These are phyloP conservation scores for Colletotrichum higginsianum DNA, from an alignment of 2,329 filamentous ascomycete genomes.

Conservation along the genomic window DNA sequence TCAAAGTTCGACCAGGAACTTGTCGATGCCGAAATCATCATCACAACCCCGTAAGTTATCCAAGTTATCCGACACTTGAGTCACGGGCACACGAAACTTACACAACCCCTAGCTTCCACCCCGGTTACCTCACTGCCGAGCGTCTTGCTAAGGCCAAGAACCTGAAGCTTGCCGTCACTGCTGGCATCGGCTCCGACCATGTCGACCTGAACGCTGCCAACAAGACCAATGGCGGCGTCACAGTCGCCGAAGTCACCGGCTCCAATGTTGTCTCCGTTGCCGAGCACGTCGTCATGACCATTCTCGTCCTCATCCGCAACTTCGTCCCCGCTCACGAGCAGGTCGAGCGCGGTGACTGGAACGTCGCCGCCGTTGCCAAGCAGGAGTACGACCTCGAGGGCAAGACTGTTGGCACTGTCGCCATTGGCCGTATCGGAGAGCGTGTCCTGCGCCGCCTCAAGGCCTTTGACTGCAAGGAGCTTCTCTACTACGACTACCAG, in stretches of 20 bases:
- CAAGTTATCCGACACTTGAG: not conserved
- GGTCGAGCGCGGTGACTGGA: slow-evolving; percentile 90
- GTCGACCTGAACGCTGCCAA: slow-evolving; percentile 97
- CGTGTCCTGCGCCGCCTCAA: slow-evolving; percentile 96
- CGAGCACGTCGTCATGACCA: slow-evolving; percentile 99
- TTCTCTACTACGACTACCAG: slow-evolving; percentile 99
- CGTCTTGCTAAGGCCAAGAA: slow-evolving; percentile 99
- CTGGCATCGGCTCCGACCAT: slow-evolving; percentile 98
- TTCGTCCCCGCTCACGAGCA: slow-evolving; percentile 98
- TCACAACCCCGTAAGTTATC: slow-evolving; percentile 87
- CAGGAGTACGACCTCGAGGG: slow-evolving; percentile 97
- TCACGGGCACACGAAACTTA: slow-evolving; percentile 1
- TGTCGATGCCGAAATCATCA: slow-evolving; percentile 97
- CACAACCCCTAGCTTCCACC: slow-evolving; percentile 82
- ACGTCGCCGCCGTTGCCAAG: slow-evolving; percentile 96
- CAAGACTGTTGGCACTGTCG: slow-evolving; percentile 98
- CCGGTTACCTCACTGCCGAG: slow-evolving; percentile 96
- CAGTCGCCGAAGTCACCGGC: slow-evolving; percentile 97
- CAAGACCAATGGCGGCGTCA: slow-evolving; percentile 97
- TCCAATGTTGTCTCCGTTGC: slow-evolving; percentile 99
- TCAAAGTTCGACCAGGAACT: slow-evolving; percentile 96
- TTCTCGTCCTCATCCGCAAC: slow-evolving; percentile 95
- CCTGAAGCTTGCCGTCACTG: slow-evolving; percentile 96
- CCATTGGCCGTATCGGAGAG: slow-evolving; percentile 97
- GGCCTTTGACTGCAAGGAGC: slow-evolving; percentile 99